Evolutionary conservation across 306 rosid species (phyloP), one percentile per base, ranked within the genome.

Genomic region (Cucumis melo): DNA sequence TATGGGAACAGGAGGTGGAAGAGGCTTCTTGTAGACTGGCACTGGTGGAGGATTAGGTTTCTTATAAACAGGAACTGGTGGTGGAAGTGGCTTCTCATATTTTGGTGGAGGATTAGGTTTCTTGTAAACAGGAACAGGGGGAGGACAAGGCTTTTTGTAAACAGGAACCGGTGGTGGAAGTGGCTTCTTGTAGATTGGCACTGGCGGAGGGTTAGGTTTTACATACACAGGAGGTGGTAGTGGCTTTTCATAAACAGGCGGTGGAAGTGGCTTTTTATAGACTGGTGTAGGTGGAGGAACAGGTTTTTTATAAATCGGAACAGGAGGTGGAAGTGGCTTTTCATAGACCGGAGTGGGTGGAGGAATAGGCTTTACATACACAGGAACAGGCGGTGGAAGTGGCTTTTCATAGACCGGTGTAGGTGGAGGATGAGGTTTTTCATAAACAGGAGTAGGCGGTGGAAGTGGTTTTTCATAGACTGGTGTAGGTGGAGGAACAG

Each of bases 1-100:
- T 1, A 78, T 0, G 0, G 88, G 88, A 0, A 60, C 42, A 0
- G 78, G 83, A 0, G 85, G 85, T 0, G 85, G 85, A 48, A 44
- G 23, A 20, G 83, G 80, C 0, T 82, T 78, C 3, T 76, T 39
- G 10, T 59, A 27, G 0, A 73, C 0, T 0, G 91, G 87, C 0
- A 79, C 27, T 0, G 80, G 85, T 0, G 87, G 87, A 0, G 84
- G 84, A 1, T 34, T 11, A 0, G 80, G 88, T 9, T 86, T 80
- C 0, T 58, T 19, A 19, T 73, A 71, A 5, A 66, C 6, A 0
- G 82, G 84, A 0, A 81, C 21, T 0, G 87, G 81, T 0, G 87
- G 87, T 0, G 83, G 92, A 16, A 27, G 42, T 0, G 90, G 88
- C 0, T 84, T 78, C 2, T 77, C 8, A 12, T 55, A 81, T 0